Base-by-base conservation (phyloP, 257 asterid species). In the Solanum ahanhuiri region DNA sequence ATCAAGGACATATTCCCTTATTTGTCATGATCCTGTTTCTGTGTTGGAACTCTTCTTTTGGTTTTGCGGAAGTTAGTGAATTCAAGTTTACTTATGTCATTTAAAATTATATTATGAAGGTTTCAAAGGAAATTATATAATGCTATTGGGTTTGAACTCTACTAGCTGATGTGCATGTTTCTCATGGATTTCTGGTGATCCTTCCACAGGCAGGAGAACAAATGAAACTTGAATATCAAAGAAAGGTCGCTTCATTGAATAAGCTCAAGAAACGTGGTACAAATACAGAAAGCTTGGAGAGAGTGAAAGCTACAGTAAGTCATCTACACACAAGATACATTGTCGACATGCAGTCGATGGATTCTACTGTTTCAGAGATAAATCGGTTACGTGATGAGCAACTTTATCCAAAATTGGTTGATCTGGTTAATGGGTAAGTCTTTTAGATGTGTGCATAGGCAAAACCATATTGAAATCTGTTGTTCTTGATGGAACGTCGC, bases 341-440 rank as follows among this genome's bases (percentile, higher is more conserved):
- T 81, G 99, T 97, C 14, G 98, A 97, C 94, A 93, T 97, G 99
- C 99, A 97, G 87, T 94, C 99, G 79, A 97, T 97, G 99, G 99
- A 97, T 91, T 95, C 98, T 83, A 97, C 98, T 14, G 98, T 97
- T 54, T 93, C 96, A 1, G 99, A 97, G 90, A 95, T 97, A 85
- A 97, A 95, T 87, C 92, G 95, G 77, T 88, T 97, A 72, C 98
- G 99, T 6, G 98, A 95, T 88, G 96, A 91, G 39, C 98, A 93
- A 86, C 94, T 97, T 70, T 95, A 93, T 89, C 98, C 99, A 43
- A 97, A 94, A 87, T 97, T 97, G 9, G 95, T 94, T 79, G 89
- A 91, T 86, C 94, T 97, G 82, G 98, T 95, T 82, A 98, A 97
- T 77, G 96, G 93, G 99, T 95, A 93, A 94, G 98, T 90, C 87